Percentiles rank a stretch among this genome's conserved stretches.
These are phyloP conservation scores for Leersia perrieri DNA, from an alignment of 176 grass and related monocot genomes.

Conservation along the genomic window DNA sequence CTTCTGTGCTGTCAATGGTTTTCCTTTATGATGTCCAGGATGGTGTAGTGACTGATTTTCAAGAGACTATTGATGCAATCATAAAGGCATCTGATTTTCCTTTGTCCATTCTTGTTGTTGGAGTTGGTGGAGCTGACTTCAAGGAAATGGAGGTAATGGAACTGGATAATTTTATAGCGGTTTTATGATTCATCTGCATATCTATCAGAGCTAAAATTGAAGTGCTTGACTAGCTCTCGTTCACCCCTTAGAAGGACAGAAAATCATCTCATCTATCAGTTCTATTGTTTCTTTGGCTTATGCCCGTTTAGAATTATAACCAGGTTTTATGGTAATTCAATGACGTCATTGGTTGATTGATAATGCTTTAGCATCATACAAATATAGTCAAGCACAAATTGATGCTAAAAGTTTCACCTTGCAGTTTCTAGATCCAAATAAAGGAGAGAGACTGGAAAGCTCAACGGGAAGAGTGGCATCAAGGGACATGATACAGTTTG, in stretches of 20 bases:
- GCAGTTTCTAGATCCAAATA: slow-evolving; percentile 96
- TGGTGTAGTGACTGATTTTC: slow-evolving; percentile 97
- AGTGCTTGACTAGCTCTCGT: slow-evolving; percentile 4
- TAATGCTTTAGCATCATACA: slow-evolving; percentile 24
- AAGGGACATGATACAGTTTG: slow-evolving; percentile 94
- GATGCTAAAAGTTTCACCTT: slow-evolving; percentile 19
- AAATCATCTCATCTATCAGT: background rate
- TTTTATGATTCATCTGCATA: slow-evolving; percentile 18
- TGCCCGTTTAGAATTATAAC: background rate
- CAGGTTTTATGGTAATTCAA: background rate
- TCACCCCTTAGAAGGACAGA: background rate
- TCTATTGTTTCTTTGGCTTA: background rate
- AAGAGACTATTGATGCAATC: slow-evolving; percentile 90
- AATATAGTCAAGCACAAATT: slow-evolving; percentile 8
- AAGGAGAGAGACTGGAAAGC: slow-evolving; percentile 87
- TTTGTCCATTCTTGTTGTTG: slow-evolving; percentile 84
- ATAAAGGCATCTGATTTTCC: slow-evolving; percentile 97
- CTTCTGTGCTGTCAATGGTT: slow-evolving; percentile 34
- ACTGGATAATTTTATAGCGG: background rate
- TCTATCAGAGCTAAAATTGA: slow-evolving; percentile 12
- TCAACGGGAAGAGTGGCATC: slow-evolving; percentile 78
- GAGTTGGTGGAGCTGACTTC: slow-evolving; percentile 95
- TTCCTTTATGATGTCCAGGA: slow-evolving; percentile 50
- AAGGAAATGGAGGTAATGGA: slow-evolving; percentile 95
- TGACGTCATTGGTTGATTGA: slow-evolving; percentile 4